A percentile compares a stretch with the other conserved stretches of the same genome.
Conservation (phyloP, 495 filamentous ascomycete genomes). For the Penicillium lividum region DNA sequence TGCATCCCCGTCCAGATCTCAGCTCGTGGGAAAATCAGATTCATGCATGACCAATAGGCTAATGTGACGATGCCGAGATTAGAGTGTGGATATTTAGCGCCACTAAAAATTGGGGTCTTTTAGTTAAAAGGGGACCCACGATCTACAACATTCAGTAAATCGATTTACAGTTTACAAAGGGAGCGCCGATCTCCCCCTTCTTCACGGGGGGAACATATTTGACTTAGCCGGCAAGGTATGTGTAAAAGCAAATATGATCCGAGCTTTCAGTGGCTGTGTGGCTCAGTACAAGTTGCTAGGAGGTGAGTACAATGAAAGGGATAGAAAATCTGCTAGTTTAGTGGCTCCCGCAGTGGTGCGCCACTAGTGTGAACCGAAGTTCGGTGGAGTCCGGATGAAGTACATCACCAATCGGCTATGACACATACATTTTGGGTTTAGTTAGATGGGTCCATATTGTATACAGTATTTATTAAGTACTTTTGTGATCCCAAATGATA, state of each 20-base stretch:
- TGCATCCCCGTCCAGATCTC: slow-evolving; percentile 8
- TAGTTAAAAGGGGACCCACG: neutral
- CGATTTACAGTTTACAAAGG: neutral
- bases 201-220: too few relatives aligned
- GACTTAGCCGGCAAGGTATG: neutral
- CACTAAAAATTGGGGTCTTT: slow-evolving; percentile 9
- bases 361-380: slow-evolving; percentile 21
- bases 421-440: slow-evolving; percentile 14
- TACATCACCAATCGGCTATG: slow-evolving; percentile 14
- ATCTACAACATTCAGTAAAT: neutral
- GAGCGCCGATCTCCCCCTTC: neutral
- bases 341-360: slow-evolving; percentile 4
- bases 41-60: slow-evolving; percentile 6
- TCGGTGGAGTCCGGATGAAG: slow-evolving; percentile 17
- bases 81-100: slow-evolving; percentile 2
- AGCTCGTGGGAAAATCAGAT: slow-evolving; percentile 9
- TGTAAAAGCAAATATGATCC: slow-evolving; percentile 9
- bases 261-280: slow-evolving; percentile 15
- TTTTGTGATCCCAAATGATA: neutral
- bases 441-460: neutral
- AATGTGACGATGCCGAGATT: neutral
- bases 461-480: neutral
- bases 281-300: slow-evolving; percentile 20
- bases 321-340: neutral
- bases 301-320: neutral